Evolutionary conservation across 1,284 basidiomycete species (phyloP).

Genomic region (Leccinum griseonigrum): DNA sequence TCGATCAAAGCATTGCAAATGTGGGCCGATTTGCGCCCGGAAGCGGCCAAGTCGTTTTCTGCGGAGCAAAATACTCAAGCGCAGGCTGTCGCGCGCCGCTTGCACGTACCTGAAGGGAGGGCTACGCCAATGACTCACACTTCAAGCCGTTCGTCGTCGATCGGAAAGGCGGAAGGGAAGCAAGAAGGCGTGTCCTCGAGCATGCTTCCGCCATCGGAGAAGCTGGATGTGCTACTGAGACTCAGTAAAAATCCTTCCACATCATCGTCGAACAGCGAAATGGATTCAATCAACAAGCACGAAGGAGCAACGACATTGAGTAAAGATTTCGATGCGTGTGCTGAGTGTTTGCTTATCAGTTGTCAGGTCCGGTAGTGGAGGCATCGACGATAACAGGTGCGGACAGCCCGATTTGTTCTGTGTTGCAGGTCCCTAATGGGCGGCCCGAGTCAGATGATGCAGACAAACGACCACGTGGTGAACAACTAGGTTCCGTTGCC

Average conservation of each 20-base stretch:
- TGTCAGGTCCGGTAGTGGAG: conserved; percentile 25
- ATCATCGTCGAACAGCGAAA: conserved; percentile 17
- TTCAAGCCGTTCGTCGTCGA: conserved; percentile 35
- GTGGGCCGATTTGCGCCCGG: conserved; percentile 78
- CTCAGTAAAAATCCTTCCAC: conserved; percentile 20
- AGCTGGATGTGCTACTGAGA: conserved; percentile 26
- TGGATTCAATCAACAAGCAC: conserved; percentile 14
- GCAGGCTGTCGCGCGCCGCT: conserved; percentile 59
- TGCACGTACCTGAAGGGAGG: conserved; percentile 63
- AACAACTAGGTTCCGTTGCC: conserved; percentile 1
- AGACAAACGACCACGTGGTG: conserved; percentile 6
- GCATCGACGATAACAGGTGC: conserved; percentile 20
- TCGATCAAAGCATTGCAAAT: conserved; percentile 85
- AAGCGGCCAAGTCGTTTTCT: conserved; percentile 52
- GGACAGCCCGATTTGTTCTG: conserved; percentile 1
- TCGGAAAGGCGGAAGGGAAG: conserved; percentile 26
- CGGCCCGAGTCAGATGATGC: conserved; percentile 11
- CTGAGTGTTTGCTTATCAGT: conserved; percentile 12
- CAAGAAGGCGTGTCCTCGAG: conserved; percentile 21
- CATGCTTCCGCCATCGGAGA: conserved; percentile 19
- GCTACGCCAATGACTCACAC: conserved; percentile 36
- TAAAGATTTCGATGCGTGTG: conserved; percentile 10
- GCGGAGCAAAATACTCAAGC: conserved; percentile 62
- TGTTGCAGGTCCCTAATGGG: conserved; percentile 13
- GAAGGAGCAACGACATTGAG: conserved; percentile 28